These are phyloP conservation scores for Solanum peruvianum DNA, from an alignment of 257 asterid genomes.

Conservation along the genomic window DNA sequence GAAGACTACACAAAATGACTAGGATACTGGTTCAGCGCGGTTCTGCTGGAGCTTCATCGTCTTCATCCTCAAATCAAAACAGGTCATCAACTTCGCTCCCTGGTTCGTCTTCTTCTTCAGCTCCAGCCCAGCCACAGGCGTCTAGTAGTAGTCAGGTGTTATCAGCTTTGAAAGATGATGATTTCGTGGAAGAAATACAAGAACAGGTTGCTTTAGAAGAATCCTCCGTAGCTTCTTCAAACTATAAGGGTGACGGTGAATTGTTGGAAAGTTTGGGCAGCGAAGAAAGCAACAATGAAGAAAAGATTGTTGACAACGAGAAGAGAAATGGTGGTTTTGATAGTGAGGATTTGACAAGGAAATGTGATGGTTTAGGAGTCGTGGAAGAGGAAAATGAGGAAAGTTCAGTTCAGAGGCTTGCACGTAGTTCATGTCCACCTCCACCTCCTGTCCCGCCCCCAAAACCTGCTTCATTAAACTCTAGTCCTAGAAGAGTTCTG, in stretches of 20 bases:
- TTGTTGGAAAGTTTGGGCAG: conserved; percentile 21
- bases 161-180: conserved; percentile 49
- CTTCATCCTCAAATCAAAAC: conserved; percentile 62
- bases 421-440: conserved; percentile 71
- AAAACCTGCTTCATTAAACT: conserved; percentile 45
- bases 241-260: conserved; percentile 32
- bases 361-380: conserved; percentile 22
- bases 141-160: conserved; percentile 27
- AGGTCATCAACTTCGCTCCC: conserved; percentile 29
- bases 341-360: conserved; percentile 35
- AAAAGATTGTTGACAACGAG: conserved; percentile 29
- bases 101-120: conserved; percentile 35
- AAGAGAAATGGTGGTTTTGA: conserved; percentile 19
- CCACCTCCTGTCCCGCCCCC: conserved; percentile 99
- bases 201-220: conserved; percentile 48
- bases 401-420: conserved; percentile 40
- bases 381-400: conserved; percentile 51
- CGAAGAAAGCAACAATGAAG: conserved; percentile 23
- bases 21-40: conserved; percentile 90
- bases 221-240: conserved; percentile 24
- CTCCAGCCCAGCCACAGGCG: conserved; percentile 41
- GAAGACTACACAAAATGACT: conserved; percentile 52
- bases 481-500: conserved; percentile 39
- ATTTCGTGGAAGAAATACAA: conserved; percentile 29
- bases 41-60: conserved; percentile 50